phyloP scores from a whole-genome alignment of 306 rosid species.

The Fagus sylvatica region DNA sequence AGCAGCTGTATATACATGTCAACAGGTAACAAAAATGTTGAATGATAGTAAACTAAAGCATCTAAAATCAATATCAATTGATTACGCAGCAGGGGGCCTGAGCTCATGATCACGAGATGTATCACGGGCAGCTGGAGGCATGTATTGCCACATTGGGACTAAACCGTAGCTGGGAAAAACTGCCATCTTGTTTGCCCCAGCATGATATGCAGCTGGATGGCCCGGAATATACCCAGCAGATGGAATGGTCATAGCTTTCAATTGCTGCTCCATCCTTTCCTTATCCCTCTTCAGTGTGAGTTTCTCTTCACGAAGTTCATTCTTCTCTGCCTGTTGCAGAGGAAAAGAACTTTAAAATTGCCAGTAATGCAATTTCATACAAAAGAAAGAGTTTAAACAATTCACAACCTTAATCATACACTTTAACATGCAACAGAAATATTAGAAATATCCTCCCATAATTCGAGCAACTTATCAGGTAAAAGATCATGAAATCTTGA shows the following conservation, averaged over 20 bases:
- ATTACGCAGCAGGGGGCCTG: constrained; percentile 98
- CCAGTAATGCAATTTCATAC: not conserved
- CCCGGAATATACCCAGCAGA: constrained; percentile 69
- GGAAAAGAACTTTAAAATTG: not conserved
- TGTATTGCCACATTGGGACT: constrained; percentile 86
- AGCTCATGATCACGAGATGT: constrained; percentile 90
- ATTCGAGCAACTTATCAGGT: not conserved
- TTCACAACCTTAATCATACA: not conserved
- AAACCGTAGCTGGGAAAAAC: constrained; percentile 77
- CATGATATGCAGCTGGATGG: constrained; percentile 68
- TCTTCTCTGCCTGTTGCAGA: constrained; percentile 73
- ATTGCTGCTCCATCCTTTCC: constrained; percentile 70
- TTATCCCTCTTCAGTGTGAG: constrained; percentile 66
- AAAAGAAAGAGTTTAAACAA: not conserved
- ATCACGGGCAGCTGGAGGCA: constrained; percentile 68
- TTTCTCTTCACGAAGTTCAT: constrained; percentile 85
- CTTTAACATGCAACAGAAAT: not conserved
- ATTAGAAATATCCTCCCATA: not conserved
- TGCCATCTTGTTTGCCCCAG: constrained; percentile 74
- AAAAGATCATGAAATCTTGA: not conserved
- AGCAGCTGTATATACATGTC: constrained; percentile 42
- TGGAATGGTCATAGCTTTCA: constrained; percentile 58
- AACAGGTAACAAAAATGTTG: constrained; percentile 19
- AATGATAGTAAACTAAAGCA: constrained; percentile 21
- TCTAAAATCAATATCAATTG: constrained; percentile 3